Evolutionary conservation across 306 rosid genomes (phyloP).

Genomic region (Cajanus cajan): DNA sequence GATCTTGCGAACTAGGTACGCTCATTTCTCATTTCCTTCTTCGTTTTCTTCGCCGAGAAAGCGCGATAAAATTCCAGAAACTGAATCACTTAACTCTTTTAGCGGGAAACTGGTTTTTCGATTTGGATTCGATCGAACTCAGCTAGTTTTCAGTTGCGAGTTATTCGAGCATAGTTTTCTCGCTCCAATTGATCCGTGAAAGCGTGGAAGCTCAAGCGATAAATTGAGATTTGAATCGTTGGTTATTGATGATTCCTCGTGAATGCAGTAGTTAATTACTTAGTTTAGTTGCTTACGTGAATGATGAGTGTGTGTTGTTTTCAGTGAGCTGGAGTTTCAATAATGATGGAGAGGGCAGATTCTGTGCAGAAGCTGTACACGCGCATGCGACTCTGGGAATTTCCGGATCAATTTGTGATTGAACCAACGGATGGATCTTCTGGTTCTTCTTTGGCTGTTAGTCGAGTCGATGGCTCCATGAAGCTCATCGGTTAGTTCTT

Average conservation of each 20-base stretch:
- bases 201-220: not conserved
- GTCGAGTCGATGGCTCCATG: slow-evolving; percentile 79
- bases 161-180: not conserved
- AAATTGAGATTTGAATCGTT: slow-evolving; percentile 2
- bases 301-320: slow-evolving; percentile 6
- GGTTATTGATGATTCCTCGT: not conserved
- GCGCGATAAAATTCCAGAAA: slow-evolving; percentile 1
- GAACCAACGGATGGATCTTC: slow-evolving; percentile 95
- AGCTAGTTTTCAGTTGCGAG: slow-evolving; percentile 3
- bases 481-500: slow-evolving; percentile 67
- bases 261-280: slow-evolving; percentile 7
- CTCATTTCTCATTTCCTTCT: not conserved
- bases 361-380: slow-evolving; percentile 80
- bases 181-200: not conserved
- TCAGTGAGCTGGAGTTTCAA: slow-evolving; percentile 39
- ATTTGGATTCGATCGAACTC: slow-evolving; percentile 1
- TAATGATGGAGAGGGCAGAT: slow-evolving; percentile 87
- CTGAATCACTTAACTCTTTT: not conserved
- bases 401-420: slow-evolving; percentile 79
- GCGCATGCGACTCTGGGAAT: slow-evolving; percentile 91
- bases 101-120: slow-evolving; percentile 35
- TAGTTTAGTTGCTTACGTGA: not conserved
- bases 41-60: not conserved
- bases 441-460: slow-evolving; percentile 71
- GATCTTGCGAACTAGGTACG: slow-evolving; percentile 32